Conservation (phyloP, 202 grass and related monocot species). For the Setaria viridis region DNA sequence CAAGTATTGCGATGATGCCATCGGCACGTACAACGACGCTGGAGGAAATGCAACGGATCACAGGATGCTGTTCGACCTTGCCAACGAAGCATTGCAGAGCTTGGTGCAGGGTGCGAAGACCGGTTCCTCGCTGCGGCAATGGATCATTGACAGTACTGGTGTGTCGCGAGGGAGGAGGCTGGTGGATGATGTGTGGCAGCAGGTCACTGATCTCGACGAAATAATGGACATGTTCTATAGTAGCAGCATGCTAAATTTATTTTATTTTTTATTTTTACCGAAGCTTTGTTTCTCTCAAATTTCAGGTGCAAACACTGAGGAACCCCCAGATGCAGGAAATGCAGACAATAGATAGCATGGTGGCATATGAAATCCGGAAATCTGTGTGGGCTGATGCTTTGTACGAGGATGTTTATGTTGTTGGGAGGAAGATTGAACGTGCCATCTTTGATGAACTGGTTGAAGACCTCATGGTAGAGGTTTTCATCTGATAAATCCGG, state of each 20-base stretch:
- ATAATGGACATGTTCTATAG: not conserved
- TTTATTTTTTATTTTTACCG: not conserved
- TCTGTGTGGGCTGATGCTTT: slow-evolving; percentile 44
- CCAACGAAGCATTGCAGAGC: slow-evolving; percentile 66
- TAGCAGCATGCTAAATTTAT: not conserved
- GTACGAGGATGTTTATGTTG: slow-evolving; percentile 55
- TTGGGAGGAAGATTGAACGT: slow-evolving; percentile 65
- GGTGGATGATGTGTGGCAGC: slow-evolving; percentile 60
- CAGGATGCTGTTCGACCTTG: slow-evolving; percentile 79
- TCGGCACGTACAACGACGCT: not conserved
- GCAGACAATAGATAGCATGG: slow-evolving; percentile 57
- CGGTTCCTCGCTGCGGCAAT: slow-evolving; percentile 44
- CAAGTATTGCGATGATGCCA: slow-evolving; percentile 18
- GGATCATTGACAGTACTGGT: slow-evolving; percentile 49
- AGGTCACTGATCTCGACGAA: not conserved
- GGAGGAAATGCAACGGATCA: slow-evolving; percentile 36
- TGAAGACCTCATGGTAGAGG: slow-evolving; percentile 43
- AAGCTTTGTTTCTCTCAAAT: not conserved
- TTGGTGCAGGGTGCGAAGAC: slow-evolving; percentile 28
- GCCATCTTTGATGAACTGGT: slow-evolving; percentile 65
- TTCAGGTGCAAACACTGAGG: slow-evolving; percentile 39
- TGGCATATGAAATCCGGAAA: slow-evolving; percentile 47
- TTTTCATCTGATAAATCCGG: slow-evolving; percentile 1
- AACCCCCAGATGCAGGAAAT: slow-evolving; percentile 60
- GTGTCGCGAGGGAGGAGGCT: slow-evolving; percentile 47